Evolutionary conservation across 2,329 filamentous ascomycete species (phyloP).

Genomic region (Phyllosticta citriasiana): DNA sequence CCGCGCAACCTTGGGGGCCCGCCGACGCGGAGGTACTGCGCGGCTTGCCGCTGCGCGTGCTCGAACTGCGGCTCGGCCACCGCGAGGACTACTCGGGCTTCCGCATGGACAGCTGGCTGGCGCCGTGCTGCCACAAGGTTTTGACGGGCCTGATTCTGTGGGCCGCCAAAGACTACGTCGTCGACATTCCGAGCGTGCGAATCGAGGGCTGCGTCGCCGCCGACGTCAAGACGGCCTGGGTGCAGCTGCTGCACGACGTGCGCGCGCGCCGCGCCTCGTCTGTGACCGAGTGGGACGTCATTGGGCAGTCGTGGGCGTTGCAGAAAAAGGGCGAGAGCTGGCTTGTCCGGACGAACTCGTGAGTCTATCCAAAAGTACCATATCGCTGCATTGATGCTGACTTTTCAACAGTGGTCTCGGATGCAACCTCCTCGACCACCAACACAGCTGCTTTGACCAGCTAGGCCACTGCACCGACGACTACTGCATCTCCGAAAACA

Average conservation of each 20-base stretch:
- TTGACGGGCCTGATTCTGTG: constrained; percentile 1
- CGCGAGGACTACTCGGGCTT: constrained; percentile 1
- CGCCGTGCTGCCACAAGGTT: constrained; percentile 7
- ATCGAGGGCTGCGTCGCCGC: constrained; percentile 4
- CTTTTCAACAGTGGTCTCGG: not conserved
- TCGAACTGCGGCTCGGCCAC: constrained; percentile 4
- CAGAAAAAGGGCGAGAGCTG: constrained; percentile 1
- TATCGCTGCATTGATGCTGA: not conserved
- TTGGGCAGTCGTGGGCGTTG: not conserved
- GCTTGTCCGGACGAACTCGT: constrained; percentile 3
- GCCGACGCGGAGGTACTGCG: constrained; percentile 1
- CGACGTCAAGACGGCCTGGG: not conserved
- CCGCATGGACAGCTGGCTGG: not conserved
- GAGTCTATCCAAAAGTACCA: not conserved
- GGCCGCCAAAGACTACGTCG: constrained; percentile 3
- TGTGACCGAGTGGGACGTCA: constrained; percentile 5
- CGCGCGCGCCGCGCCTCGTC: not conserved
- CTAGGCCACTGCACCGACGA: constrained; percentile 6
- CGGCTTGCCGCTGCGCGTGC: not conserved
- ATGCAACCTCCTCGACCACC: constrained; percentile 4
- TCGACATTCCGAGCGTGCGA: not conserved
- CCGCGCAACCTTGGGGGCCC: constrained; percentile 1
- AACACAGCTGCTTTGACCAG: not conserved
- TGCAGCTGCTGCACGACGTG: constrained; percentile 3
- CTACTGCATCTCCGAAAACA: constrained; percentile 4